phyloP scores from a whole-genome alignment of 2,329 filamentous ascomycete genomes.

The Bimuria novae-zelandiae region DNA sequence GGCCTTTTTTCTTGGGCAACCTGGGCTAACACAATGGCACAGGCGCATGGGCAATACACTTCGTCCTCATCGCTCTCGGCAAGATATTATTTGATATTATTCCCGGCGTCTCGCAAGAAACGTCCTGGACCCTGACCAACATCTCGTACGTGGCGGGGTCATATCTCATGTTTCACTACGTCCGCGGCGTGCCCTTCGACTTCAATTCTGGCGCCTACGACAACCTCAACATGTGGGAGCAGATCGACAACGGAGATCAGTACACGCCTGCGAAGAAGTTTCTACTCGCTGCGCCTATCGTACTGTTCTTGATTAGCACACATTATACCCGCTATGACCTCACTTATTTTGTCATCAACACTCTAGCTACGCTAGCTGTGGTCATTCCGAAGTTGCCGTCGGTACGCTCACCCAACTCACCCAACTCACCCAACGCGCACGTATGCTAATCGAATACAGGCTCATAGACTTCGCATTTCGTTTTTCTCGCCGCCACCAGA shows the following conservation, averaged over 20 bases:
- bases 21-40: constrained; percentile 21
- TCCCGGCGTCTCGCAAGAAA: constrained; percentile 94
- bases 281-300: constrained; percentile 88
- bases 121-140: constrained; percentile 97
- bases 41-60: constrained; percentile 98
- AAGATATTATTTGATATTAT: constrained; percentile 98
- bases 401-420: constrained; percentile 61
- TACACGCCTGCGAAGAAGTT: constrained; percentile 99
- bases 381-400: constrained; percentile 96
- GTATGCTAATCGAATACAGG: constrained; percentile 27
- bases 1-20: constrained; percentile 1
- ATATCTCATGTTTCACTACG: constrained; percentile 99
- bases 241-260: constrained; percentile 98
- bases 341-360: constrained; percentile 97
- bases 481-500: constrained; percentile 47
- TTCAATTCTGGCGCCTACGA: constrained; percentile 99
- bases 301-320: constrained; percentile 93
- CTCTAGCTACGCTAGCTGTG: constrained; percentile 86
- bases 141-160: constrained; percentile 99
- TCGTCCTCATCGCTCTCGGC: constrained; percentile 85
- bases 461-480: constrained; percentile 46
- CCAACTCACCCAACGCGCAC: background rate
- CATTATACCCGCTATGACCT: constrained; percentile 99
- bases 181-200: constrained; percentile 96
- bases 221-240: constrained; percentile 99